A percentile compares a stretch with the other conserved stretches of the same genome.
phyloP scores from a whole-genome alignment of 1,284 basidiomycete genomes.

The Tilletia caries region DNA sequence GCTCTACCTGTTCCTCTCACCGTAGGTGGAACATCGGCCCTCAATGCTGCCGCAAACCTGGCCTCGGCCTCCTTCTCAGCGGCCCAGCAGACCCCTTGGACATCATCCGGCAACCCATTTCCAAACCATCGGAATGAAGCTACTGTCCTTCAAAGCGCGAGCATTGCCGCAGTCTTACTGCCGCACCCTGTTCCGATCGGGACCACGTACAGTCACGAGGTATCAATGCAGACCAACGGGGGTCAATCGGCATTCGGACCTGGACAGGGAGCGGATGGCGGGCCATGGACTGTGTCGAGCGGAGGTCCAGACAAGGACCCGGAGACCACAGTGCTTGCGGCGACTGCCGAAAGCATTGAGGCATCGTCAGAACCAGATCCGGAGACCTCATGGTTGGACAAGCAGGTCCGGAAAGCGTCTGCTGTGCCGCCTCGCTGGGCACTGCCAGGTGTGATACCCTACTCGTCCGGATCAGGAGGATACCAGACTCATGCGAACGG shows the following conservation, averaged over 20 bases:
- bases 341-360: not conserved
- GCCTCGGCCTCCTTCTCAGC: conserved; percentile 3
- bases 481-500: not conserved
- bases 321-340: not conserved
- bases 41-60: not conserved
- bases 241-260: conserved; percentile 5
- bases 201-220: conserved; percentile 4
- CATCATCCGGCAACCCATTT: conserved; percentile 2
- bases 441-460: not conserved
- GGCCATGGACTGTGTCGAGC: not conserved
- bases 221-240: not conserved
- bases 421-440: not conserved
- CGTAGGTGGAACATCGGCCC: not conserved
- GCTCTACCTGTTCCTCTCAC: conserved; percentile 5
- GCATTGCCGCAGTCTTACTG: not conserved
- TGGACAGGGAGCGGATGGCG: conserved; percentile 6
- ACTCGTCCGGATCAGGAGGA: not conserved
- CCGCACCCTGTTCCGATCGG: not conserved
- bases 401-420: not conserved
- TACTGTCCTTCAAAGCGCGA: not conserved
- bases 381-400: not conserved
- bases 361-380: too few species aligned
- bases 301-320: not conserved
- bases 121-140: not conserved
- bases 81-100: conserved; percentile 3